phyloP scores from a whole-genome alignment of 345 rosid genomes.

The Lepidium aucheri region DNA sequence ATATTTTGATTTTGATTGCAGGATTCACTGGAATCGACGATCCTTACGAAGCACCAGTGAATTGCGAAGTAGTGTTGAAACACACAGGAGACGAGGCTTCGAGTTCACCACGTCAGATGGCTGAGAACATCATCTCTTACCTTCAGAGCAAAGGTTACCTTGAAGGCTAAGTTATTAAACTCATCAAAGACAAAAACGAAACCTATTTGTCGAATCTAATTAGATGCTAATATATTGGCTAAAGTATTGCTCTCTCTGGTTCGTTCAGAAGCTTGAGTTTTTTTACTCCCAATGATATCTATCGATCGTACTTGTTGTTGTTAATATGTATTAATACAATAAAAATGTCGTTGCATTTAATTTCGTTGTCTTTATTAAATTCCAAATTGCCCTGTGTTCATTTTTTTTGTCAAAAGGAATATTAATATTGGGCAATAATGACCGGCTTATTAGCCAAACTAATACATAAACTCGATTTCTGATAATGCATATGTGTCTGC shows the following conservation, averaged over 20 bases:
- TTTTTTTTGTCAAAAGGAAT: too few relatives aligned
- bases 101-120: constrained; percentile 58
- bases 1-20: constrained; percentile 14
- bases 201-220: constrained; percentile 1
- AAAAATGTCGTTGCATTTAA: not conserved
- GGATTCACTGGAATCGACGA: constrained; percentile 83
- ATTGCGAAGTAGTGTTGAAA: constrained; percentile 56
- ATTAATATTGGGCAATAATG: too few relatives aligned
- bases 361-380: too few relatives aligned
- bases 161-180: constrained; percentile 28
- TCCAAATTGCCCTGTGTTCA: too few relatives aligned
- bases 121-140: constrained; percentile 54
- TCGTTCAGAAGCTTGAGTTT: constrained; percentile 10
- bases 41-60: constrained; percentile 64
- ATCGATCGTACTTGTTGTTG: not conserved
- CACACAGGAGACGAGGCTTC: constrained; percentile 33
- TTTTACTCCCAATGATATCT: not conserved
- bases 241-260: not conserved
- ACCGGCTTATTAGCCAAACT: too few relatives aligned
- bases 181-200: not conserved
- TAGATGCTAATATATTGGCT: not conserved
- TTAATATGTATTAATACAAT: constrained; percentile 11
- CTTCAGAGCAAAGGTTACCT: constrained; percentile 60
- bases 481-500: too few relatives aligned
- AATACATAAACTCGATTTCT: too few relatives aligned